Evolutionary conservation across 441 rosid species (phyloP).

Genomic region (Jatropha multifida): DNA sequence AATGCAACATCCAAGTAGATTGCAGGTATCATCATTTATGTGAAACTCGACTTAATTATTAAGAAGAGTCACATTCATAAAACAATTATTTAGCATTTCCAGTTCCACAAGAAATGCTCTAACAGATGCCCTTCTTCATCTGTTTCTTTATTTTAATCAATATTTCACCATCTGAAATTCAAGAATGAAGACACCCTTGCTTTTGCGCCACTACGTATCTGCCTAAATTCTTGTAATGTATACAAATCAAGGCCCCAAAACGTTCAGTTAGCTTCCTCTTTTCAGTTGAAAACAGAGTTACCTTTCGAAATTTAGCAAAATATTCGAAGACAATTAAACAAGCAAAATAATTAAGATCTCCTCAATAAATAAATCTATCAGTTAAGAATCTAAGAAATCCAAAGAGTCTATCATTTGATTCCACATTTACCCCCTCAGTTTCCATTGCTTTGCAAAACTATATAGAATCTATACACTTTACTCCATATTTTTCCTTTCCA

Average conservation of each 20-base stretch:
- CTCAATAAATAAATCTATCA: background rate
- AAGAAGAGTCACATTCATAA: too few species aligned
- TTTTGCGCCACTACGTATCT: too few species aligned
- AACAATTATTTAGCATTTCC: too few species aligned
- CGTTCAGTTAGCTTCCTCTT: conserved; percentile 1
- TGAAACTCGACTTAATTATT: too few species aligned
- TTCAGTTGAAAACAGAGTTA: background rate
- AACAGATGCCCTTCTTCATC: too few species aligned
- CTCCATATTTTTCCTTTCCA: conserved; percentile 7
- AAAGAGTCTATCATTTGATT: conserved; percentile 22
- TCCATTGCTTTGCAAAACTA: conserved; percentile 12
- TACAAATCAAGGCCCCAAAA: background rate
- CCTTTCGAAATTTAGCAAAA: conserved; percentile 11
- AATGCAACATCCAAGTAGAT: background rate
- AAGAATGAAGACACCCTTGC: too few species aligned
- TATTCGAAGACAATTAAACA: conserved; percentile 22
- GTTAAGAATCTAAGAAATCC: conserved; percentile 23
- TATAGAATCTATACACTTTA: conserved; percentile 15
- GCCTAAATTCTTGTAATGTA: background rate
- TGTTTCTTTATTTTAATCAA: too few species aligned
- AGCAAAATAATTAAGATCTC: conserved; percentile 25
- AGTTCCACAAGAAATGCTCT: too few species aligned
- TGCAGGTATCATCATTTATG: too few species aligned
- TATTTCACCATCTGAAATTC: too few species aligned
- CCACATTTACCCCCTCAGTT: conserved; percentile 24